A percentile compares a stretch with the other conserved stretches of the same genome.
Evolutionary conservation across 2,329 filamentous ascomycete species (phyloP).

Genomic region (Exserohilum rostratum): DNA sequence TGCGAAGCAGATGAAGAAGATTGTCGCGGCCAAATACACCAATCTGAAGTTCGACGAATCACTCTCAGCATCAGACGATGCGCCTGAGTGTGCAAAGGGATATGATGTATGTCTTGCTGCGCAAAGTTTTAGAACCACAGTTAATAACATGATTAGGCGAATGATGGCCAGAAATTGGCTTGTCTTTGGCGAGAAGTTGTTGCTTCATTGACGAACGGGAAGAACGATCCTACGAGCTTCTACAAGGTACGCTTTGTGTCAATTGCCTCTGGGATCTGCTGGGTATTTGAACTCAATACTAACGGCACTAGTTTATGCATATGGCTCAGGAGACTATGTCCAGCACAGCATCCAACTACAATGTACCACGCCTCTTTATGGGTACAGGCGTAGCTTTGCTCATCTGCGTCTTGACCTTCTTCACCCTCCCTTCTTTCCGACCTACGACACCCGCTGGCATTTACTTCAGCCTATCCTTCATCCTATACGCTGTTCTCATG

Average conservation of each 20-base stretch:
- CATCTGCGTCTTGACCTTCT: slow-evolving; percentile 50
- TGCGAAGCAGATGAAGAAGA: slow-evolving; percentile 76
- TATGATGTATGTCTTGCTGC: neutral
- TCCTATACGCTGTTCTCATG: slow-evolving; percentile 82
- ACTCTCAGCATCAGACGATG: neutral
- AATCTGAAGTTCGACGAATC: slow-evolving; percentile 56
- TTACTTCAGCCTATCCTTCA: slow-evolving; percentile 45
- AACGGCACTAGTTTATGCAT: slow-evolving; percentile 63
- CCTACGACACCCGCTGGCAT: slow-evolving; percentile 59
- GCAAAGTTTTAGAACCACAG: neutral
- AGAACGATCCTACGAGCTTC: slow-evolving; percentile 46
- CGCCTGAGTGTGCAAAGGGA: neutral
- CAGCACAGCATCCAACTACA: slow-evolving; percentile 90
- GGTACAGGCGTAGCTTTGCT: slow-evolving; percentile 54
- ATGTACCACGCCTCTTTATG: slow-evolving; percentile 66
- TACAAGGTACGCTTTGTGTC: slow-evolving; percentile 44
- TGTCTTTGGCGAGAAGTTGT: slow-evolving; percentile 68
- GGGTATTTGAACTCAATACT: slow-evolving; percentile 3
- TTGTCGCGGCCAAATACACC: slow-evolving; percentile 76
- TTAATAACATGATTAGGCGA: slow-evolving; percentile 9
- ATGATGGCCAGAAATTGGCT: slow-evolving; percentile 56
- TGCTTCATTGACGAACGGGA: slow-evolving; percentile 12
- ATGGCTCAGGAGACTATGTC: slow-evolving; percentile 81
- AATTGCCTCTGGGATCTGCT: neutral
- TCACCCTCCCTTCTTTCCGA: slow-evolving; percentile 42